Base-by-base conservation (phyloP, 163 green algal species). In the Botryococcus braunii region DNA sequence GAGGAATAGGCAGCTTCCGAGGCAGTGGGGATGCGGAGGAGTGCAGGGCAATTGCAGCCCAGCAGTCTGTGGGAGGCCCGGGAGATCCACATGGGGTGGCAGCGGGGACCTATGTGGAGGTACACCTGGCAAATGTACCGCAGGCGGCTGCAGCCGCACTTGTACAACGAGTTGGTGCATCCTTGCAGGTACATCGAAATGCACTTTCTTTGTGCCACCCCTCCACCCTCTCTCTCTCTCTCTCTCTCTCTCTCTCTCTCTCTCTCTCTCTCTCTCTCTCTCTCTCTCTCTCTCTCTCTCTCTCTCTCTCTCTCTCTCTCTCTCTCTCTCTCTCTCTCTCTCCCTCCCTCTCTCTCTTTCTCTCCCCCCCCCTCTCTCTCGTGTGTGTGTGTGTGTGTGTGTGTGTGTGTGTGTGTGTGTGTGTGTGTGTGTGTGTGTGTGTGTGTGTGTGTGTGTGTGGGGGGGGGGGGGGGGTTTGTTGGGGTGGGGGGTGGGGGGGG, bases 51-150 rank as follows among this genome's bases (percentile, higher is more conserved):
- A 69, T 48, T 52, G 74, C 38, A 47, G 39, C 43, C 29, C 69
- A 31, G 34, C 62, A 69, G 56, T 63, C 60, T 2, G 50, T 55
- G 29, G 52, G 48, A 23, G 66, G 60, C 25, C 4, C 55, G 21
- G 43, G 9, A n/a, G 69, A 82, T 29, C 63, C 40, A 1, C 23
- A 62, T 36, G 65, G 57, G 32, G 70, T 79, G 6, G 6, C 65
- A 4, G 59, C 62, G 23, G 83, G 87, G 27, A 81, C 58, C 9
- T 89, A 82, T 55, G 82, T 91, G 52, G 69, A 74, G 11, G 31
- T 95, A 23, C 71, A 83, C 3, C 55, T 94, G 21, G 72, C 62
- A 0, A 74, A 62, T 21, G 86, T 95, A 23, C 77, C 82, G 1
- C 62, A 71, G 5, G 73, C 74, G 6, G 74, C 70, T 0, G 88